Conservation (phyloP, 2,329 filamentous ascomycete genomes). For the Penicillium paneum region DNA sequence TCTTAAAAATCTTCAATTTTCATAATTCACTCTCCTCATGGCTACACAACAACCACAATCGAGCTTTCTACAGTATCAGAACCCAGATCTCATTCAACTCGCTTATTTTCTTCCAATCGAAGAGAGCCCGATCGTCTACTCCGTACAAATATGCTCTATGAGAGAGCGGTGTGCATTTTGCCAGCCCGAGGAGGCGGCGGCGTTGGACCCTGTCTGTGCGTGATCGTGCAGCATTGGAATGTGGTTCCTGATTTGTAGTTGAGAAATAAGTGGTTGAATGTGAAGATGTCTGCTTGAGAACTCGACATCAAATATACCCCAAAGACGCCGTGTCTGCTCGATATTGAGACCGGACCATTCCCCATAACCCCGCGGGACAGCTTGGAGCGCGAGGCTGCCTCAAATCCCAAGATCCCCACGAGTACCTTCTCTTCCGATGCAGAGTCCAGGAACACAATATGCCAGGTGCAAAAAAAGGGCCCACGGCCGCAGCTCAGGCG, state of each 20-base stretch:
- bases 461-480: slow-evolving; percentile 51
- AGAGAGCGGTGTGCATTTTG: slow-evolving; percentile 8
- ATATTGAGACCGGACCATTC: not conserved
- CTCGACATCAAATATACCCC: not conserved
- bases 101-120: not conserved
- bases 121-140: not conserved
- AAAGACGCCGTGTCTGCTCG: not conserved
- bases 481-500: slow-evolving; percentile 32
- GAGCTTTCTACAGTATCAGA: too few relatives aligned
- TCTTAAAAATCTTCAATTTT: not conserved
- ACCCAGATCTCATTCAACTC: not conserved
- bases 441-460: slow-evolving; percentile 33
- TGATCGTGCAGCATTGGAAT: not conserved
- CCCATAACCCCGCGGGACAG: slow-evolving; percentile 4
- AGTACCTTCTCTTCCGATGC: slow-evolving; percentile 25
- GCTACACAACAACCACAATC: not conserved
- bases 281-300: not conserved
- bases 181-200: slow-evolving; percentile 3
- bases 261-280: not conserved
- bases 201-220: slow-evolving; percentile 8
- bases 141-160: not conserved
- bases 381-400: not conserved
- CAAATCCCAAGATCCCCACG: slow-evolving; percentile 1
- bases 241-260: slow-evolving; percentile 2
- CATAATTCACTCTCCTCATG: not conserved